A percentile compares a stretch with the other conserved stretches of the same genome.
These are phyloP conservation scores for Neocucurbitaria cava DNA, from an alignment of 2,329 filamentous ascomycete genomes.

Conservation along the genomic window DNA sequence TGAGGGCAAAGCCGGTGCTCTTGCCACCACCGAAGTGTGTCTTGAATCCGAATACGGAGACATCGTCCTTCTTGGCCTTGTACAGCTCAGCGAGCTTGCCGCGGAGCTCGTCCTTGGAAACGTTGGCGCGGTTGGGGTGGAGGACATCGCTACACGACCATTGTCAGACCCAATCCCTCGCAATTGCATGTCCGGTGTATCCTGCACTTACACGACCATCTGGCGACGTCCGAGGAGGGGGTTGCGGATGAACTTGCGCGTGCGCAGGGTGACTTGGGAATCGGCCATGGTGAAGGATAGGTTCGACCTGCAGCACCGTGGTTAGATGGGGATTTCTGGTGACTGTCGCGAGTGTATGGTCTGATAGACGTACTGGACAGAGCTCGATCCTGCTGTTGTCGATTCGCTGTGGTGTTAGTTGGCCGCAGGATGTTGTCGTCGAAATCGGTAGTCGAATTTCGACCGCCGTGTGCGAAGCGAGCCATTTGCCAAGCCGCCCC, in stretches of 20 bases:
- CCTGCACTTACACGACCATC: constrained; percentile 88
- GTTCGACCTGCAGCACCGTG: constrained; percentile 39
- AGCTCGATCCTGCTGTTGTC: constrained; percentile 44
- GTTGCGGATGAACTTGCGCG: constrained; percentile 99
- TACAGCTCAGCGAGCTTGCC: constrained; percentile 93
- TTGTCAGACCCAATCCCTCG: constrained; percentile 38
- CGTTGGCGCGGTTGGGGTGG: constrained; percentile 97
- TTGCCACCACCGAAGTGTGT: constrained; percentile 99
- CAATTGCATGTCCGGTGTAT: constrained; percentile 18
- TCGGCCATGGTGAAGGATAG: constrained; percentile 78
- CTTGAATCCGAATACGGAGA: constrained; percentile 97
- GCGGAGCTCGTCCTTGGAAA: constrained; percentile 98
- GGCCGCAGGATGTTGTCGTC: constrained; percentile 41
- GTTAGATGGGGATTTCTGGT: constrained; percentile 7
- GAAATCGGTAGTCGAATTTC: constrained; percentile 20
- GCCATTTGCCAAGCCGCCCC: constrained; percentile 18
- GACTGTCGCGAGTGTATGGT: not conserved
- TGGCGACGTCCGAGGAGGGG: constrained; percentile 98
- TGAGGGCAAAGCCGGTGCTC: constrained; percentile 97
- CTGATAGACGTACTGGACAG: constrained; percentile 39
- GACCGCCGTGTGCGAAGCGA: constrained; percentile 17
- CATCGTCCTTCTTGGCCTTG: constrained; percentile 97
- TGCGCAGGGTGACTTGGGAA: constrained; percentile 70
- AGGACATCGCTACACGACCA: constrained; percentile 84
- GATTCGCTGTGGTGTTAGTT: constrained; percentile 39